Conservation (phyloP, 2,329 filamentous ascomycete species). For the Chaetoscypha palmicola region DNA sequence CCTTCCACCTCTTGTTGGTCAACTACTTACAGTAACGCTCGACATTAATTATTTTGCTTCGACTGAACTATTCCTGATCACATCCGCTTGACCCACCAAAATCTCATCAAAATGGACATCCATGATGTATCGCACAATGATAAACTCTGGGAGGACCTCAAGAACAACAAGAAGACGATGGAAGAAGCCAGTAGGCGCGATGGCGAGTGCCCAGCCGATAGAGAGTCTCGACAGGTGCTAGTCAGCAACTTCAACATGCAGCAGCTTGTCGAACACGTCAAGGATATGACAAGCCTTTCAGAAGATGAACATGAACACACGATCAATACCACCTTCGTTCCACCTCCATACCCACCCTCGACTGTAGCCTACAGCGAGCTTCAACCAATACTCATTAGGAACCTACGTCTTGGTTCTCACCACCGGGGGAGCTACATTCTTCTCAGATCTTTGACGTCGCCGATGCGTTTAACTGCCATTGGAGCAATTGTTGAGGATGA, state of each 20-base stretch:
- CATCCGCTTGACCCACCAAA: too few relatives aligned
- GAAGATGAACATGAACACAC: background rate
- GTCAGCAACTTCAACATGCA: background rate
- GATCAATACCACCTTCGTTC: background rate
- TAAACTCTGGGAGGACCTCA: background rate
- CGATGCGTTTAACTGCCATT: slow-evolving; percentile 29
- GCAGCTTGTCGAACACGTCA: too few relatives aligned
- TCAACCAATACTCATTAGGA: slow-evolving; percentile 27
- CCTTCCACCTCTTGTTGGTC: too few relatives aligned
- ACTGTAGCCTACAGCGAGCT: slow-evolving; percentile 10
- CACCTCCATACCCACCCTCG: slow-evolving; percentile 11
- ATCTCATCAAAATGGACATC: background rate
- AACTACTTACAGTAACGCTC: too few relatives aligned
- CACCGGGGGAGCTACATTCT: slow-evolving; percentile 34
- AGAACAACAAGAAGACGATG: background rate
- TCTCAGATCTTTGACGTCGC: slow-evolving; percentile 28
- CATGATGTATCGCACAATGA: background rate
- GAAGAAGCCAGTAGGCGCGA: background rate
- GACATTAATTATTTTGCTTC: too few relatives aligned
- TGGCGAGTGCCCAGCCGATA: background rate
- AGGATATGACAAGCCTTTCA: background rate
- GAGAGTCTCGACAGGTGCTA: background rate
- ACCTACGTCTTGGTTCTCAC: slow-evolving; percentile 35
- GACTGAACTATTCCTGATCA: too few relatives aligned
- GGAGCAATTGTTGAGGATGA: slow-evolving; percentile 25